Evolutionary conservation across 805 yeast species (phyloP).

Genomic region (Saccharomycopsis capsularis): DNA sequence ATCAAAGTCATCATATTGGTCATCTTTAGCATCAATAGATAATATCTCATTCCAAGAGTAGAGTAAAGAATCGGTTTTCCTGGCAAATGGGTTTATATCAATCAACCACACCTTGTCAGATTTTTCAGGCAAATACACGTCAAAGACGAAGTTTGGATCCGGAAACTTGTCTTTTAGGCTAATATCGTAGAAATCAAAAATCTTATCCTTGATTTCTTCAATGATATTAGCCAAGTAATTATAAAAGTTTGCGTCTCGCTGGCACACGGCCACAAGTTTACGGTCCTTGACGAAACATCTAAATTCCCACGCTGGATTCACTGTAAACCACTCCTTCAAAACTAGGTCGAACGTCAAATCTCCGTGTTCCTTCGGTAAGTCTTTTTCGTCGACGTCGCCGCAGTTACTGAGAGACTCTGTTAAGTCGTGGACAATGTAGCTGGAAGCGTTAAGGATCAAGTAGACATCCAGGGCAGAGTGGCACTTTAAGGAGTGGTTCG

Average conservation of each 20-base stretch:
- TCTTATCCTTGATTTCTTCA: conserved; percentile 39
- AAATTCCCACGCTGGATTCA: conserved; percentile 89
- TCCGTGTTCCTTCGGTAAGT: conserved; percentile 20
- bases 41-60: conserved; percentile 80
- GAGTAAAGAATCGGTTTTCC: conserved; percentile 70
- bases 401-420: conserved; percentile 58
- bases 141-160: conserved; percentile 58
- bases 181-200: conserved; percentile 50
- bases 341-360: conserved; percentile 53
- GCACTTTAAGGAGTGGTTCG: conserved; percentile 72
- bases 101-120: conserved; percentile 57
- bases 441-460: conserved; percentile 75
- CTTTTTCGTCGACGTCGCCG: conserved; percentile 29
- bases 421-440: conserved; percentile 80
- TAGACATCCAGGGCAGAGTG: conserved; percentile 67
- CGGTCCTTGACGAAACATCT: conserved; percentile 71
- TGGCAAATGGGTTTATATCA: conserved; percentile 81
- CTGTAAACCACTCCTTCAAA: conserved; percentile 70
- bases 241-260: conserved; percentile 81
- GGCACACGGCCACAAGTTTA: conserved; percentile 65
- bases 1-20: conserved; percentile 37
- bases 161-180: conserved; percentile 43
- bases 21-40: conserved; percentile 21
- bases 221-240: conserved; percentile 52
- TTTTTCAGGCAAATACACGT: conserved; percentile 77